phyloP scores from a whole-genome alignment of 78 protist genomes.

The Dictyostelium brefeldianum region DNA sequence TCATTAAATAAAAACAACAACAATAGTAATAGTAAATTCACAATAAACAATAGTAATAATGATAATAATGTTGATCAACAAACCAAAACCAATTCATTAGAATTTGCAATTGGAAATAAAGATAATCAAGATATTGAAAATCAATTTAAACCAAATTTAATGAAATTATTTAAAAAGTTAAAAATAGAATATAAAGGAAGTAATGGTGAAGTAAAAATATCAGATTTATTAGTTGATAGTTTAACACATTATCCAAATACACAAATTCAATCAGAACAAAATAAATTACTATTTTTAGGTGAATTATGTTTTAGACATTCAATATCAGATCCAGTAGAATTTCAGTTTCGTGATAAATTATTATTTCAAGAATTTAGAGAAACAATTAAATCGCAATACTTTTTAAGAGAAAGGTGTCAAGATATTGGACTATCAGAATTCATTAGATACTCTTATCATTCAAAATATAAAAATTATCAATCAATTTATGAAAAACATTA shows the following conservation, averaged over 20 bases:
- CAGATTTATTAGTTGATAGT: not conserved
- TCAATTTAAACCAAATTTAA: slow-evolving; percentile 5
- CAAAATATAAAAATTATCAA: not conserved
- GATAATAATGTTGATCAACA: not conserved
- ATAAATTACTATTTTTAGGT: slow-evolving; percentile 11
- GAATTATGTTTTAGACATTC: slow-evolving; percentile 1
- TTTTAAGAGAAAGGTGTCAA: slow-evolving; percentile 6
- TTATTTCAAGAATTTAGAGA: slow-evolving; percentile 4
- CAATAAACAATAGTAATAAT: not conserved
- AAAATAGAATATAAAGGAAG: not conserved
- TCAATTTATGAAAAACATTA: not conserved
- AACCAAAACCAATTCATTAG: too few relatives aligned
- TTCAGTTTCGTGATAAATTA: not conserved
- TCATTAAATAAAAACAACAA: not conserved
- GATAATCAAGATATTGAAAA: not conserved
- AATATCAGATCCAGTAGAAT: not conserved
- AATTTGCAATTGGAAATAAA: not conserved
- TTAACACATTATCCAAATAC: not conserved
- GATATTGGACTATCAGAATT: not conserved
- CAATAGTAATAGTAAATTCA: not conserved
- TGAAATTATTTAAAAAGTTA: not conserved
- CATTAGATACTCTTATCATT: not conserved
- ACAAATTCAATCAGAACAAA: not conserved
- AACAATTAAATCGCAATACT: not conserved
- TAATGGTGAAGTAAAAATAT: not conserved